phyloP scores from a whole-genome alignment of 441 rosid species.

The Corymbia calophylla region DNA sequence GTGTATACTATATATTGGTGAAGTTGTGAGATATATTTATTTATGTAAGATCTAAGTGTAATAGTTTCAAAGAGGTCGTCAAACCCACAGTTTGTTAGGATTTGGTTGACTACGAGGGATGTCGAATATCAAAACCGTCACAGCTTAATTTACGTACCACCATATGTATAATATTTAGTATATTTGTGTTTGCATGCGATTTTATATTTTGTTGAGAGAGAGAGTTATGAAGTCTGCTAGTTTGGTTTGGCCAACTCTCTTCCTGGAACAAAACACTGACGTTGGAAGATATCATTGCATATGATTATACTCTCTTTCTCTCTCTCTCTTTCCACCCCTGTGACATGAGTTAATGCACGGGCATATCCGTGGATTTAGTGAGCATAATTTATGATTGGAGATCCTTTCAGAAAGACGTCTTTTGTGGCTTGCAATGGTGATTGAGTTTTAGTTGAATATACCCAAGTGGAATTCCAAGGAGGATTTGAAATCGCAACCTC shows the following conservation, averaged over 20 bases:
- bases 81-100: constrained; percentile 44
- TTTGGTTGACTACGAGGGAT: constrained; percentile 49
- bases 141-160: constrained; percentile 45
- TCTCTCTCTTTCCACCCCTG: background rate
- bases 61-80: background rate
- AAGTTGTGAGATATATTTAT: background rate
- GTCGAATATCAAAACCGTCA: constrained; percentile 66
- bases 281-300: constrained; percentile 13
- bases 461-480: background rate
- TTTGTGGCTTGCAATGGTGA: background rate
- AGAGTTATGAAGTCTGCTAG: constrained; percentile 4
- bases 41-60: background rate
- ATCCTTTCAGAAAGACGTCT: background rate
- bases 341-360: background rate
- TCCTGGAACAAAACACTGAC: constrained; percentile 49
- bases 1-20: background rate
- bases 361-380: background rate
- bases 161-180: constrained; percentile 16
- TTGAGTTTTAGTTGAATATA: background rate
- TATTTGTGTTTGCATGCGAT: background rate
- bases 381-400: background rate
- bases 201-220: background rate
- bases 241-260: constrained; percentile 54
- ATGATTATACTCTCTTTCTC: background rate
- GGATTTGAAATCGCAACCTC: background rate